Percentiles rank a stretch among this genome's conserved stretches.
Evolutionary conservation across 305 asterid genomes (phyloP).

Genomic region (Fraxinus greggii): DNA sequence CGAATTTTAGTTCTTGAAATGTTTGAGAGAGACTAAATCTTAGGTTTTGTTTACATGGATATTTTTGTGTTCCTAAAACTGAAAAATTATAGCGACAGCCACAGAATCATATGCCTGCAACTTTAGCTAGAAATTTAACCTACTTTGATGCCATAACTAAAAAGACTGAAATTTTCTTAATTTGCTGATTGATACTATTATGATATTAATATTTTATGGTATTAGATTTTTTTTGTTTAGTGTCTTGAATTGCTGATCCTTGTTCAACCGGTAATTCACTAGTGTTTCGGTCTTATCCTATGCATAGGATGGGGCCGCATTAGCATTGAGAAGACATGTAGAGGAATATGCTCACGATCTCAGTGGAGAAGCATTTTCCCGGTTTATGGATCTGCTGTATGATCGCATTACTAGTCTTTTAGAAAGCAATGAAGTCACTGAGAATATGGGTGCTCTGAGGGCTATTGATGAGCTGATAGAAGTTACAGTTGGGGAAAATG

Average conservation of each 20-base stretch:
- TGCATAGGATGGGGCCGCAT: constrained; percentile 76
- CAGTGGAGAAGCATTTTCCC: constrained; percentile 73
- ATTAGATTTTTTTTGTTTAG: background rate
- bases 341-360: constrained; percentile 94
- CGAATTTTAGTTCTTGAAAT: background rate
- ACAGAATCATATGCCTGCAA: background rate
- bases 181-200: background rate
- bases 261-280: constrained; percentile 5
- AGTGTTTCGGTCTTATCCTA: constrained; percentile 9
- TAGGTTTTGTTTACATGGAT: background rate
- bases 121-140: background rate
- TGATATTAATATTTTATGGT: background rate
- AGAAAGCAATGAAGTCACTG: constrained; percentile 85
- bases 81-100: background rate
- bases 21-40: background rate
- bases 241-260: background rate
- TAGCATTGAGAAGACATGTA: constrained; percentile 67
- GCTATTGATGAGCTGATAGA: constrained; percentile 94
- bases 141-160: background rate
- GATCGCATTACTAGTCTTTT: constrained; percentile 73
- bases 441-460: constrained; percentile 89
- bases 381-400: constrained; percentile 86
- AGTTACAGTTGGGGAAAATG: constrained; percentile 83
- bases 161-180: background rate
- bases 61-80: background rate